Evolutionary conservation across 2,329 filamentous ascomycete species (phyloP).

Genomic region (Epichloe gansuensis): DNA sequence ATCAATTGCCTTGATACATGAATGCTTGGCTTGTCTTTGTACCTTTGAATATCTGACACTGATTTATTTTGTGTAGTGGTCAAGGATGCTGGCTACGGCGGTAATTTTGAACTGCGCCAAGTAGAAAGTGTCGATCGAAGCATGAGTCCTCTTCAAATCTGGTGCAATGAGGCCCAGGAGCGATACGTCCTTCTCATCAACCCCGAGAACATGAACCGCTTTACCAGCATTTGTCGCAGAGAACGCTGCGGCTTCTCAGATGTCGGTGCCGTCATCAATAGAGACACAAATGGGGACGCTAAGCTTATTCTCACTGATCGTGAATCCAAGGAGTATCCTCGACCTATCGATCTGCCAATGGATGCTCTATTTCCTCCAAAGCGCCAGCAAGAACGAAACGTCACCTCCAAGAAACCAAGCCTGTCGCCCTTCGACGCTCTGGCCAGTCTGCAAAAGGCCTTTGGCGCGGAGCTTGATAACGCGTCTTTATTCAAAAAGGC

Average conservation of each 20-base stretch:
- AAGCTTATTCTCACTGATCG: constrained; percentile 71
- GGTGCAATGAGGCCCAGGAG: constrained; percentile 96
- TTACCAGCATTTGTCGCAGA: constrained; percentile 53
- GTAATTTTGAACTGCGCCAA: constrained; percentile 86
- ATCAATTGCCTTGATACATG: not conserved
- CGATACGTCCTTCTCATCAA: constrained; percentile 88
- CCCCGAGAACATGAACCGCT: constrained; percentile 66
- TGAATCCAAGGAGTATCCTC: constrained; percentile 60
- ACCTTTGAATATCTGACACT: not conserved
- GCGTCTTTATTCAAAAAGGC: constrained; percentile 48
- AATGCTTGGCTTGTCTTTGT: not conserved
- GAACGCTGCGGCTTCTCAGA: constrained; percentile 90
- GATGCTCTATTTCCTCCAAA: constrained; percentile 77
- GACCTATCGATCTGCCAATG: constrained; percentile 82
- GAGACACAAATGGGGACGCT: constrained; percentile 49
- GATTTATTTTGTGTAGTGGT: constrained; percentile 37
- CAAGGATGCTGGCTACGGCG: constrained; percentile 82
- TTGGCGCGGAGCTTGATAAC: constrained; percentile 40
- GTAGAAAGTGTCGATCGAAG: constrained; percentile 79
- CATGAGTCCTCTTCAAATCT: constrained; percentile 94
- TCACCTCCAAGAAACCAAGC: constrained; percentile 53
- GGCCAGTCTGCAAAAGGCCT: constrained; percentile 50
- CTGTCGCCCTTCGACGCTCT: constrained; percentile 60
- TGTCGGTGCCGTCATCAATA: constrained; percentile 62
- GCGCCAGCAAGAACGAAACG: constrained; percentile 65